Base-by-base conservation (phyloP, 2,329 filamentous ascomycete genomes). In the Penicillium occitanis region DNA sequence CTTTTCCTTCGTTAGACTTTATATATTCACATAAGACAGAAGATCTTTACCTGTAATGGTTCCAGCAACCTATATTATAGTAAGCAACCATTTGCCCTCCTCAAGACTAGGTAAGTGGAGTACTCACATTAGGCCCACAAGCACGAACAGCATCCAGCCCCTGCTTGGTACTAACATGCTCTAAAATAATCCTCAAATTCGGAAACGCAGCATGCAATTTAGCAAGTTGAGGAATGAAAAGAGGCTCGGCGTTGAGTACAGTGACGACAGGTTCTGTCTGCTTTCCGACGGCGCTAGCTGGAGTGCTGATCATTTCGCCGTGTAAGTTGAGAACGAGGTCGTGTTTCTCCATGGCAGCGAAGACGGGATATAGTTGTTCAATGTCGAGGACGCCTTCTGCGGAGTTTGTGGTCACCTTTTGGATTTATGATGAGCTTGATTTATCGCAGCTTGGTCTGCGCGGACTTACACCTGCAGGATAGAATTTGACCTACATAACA, bases 291-390 rank as follows among this genome's bases (percentile, higher is more conserved):
- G 77, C 75, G 33, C 75, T 76, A 6, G 82, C 82, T 2, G 66
- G 66, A 17, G 66, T 59, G 35, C 66, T 68, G 60, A 66, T 68
- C n/a, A 90, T 87, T 79, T 97, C 94, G 70, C 93, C 94, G 76
- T 98, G 93, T n/a, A 98, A 83, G 80, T 97, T 97, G 50, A 96
- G 84, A n/a, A 96, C 86, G 75, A 97, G 83, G 70, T 89, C 88
- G 70, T 93, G 87, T 67, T 88, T 81, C 75, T 97, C 90, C 93
- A 98, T 97, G 70, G 91, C 91, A n/a, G 85, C 86, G 74, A 98
- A 96, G 14, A 94, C 91, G 5, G 80, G 79, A 66, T 81, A 82
- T 70, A 81, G 80, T 17, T 75, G 70, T 8, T 77, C 75, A 66
- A 81, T 81, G 69, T 81, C 79, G 50, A 80, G 72, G 1, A 83